A percentile compares a stretch with the other conserved stretches of the same genome.
phyloP scores from a whole-genome alignment of 108 stramenopile genomes.

The Pseudonitzschia multiseries region DNA sequence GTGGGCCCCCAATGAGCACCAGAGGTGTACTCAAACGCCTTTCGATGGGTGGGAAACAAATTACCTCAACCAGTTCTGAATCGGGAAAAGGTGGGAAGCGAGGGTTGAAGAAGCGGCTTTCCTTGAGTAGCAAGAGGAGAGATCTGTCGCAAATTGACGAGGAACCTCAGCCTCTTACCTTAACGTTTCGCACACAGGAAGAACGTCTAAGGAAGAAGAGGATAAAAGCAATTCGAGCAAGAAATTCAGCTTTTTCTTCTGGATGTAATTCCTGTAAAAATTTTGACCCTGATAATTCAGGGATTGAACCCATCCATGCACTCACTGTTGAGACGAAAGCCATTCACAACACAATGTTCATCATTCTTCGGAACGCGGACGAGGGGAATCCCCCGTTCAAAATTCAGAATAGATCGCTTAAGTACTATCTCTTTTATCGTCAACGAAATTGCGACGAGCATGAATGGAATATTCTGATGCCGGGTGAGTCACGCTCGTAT shows the following conservation, averaged over 20 bases:
- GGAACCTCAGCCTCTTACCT: constrained; percentile 37
- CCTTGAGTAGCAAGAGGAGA: constrained; percentile 11
- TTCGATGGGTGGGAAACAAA: neutral
- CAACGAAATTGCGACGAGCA: constrained; percentile 77
- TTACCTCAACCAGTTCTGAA: neutral
- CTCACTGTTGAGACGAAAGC: constrained; percentile 82
- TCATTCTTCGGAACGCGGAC: constrained; percentile 63
- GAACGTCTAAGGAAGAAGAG: constrained; percentile 83
- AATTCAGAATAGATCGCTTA: constrained; percentile 83
- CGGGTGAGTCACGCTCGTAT: constrained; percentile 74
- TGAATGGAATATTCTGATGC: constrained; percentile 71
- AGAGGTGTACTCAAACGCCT: constrained; percentile 7
- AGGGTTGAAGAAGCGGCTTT: neutral
- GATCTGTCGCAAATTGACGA: constrained; percentile 13
- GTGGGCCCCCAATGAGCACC: neutral
- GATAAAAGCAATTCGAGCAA: constrained; percentile 40
- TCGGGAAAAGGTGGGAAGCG: neutral
- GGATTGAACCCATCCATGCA: constrained; percentile 16
- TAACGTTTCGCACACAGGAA: constrained; percentile 90
- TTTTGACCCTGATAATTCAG: constrained; percentile 2
- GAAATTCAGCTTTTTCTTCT: neutral
- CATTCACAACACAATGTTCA: constrained; percentile 81
- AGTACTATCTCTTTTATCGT: constrained; percentile 74
- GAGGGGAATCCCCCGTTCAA: constrained; percentile 65
- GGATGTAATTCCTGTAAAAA: neutral